Evolutionary conservation across 2,329 filamentous ascomycete species (phyloP).

Genomic region (Fusarium sp.): DNA sequence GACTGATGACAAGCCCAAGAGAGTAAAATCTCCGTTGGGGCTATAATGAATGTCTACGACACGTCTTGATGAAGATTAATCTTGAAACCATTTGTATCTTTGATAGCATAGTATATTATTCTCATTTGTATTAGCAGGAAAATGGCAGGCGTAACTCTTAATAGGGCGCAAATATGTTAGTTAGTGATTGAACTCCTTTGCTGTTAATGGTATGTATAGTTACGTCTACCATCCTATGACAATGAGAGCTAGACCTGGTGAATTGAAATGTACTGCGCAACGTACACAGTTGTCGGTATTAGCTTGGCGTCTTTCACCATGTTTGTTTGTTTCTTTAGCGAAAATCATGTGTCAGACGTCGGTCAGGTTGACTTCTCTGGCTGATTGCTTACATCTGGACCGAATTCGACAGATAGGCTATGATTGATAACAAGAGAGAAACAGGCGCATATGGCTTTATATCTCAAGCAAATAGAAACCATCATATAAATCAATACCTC

Average conservation of each 20-base stretch:
- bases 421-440: too few species aligned
- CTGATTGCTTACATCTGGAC: too few species aligned
- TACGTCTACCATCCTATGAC: neutral
- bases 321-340: too few species aligned
- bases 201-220: neutral
- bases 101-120: slow-evolving; percentile 11
- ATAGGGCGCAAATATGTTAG: slow-evolving; percentile 31
- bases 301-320: too few species aligned
- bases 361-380: too few species aligned
- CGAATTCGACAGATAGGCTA: too few species aligned
- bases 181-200: slow-evolving; percentile 11
- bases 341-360: too few species aligned
- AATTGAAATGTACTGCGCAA: neutral
- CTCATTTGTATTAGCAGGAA: slow-evolving; percentile 37
- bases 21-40: slow-evolving; percentile 15
- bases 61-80: slow-evolving; percentile 23
- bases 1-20: slow-evolving; percentile 40
- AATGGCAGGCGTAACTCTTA: slow-evolving; percentile 37
- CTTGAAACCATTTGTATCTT: slow-evolving; percentile 28
- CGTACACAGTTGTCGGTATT: neutral
- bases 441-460: too few species aligned
- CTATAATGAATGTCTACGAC: slow-evolving; percentile 35
- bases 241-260: neutral
- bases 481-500: neutral
- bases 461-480: neutral